Evolutionary conservation across 108 stramenopile genomes (phyloP), one percentile per base, ranked within the genome.

Genomic region (Schizochytrium sp.): DNA sequence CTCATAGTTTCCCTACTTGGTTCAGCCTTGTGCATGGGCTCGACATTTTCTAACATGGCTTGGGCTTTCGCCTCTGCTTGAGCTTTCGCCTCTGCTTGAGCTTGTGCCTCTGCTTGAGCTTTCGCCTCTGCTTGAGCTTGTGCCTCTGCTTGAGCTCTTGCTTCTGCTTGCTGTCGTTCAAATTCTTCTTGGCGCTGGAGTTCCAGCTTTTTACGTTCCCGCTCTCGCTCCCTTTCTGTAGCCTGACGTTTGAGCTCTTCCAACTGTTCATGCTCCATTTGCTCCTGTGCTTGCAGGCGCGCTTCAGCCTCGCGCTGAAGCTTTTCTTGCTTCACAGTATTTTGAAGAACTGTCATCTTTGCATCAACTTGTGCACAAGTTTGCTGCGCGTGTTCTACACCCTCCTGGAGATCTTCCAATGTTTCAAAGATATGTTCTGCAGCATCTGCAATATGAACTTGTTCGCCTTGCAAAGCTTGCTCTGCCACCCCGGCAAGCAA

Each of bases 401-500:
- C 42, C 42, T 69, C 3, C 19, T 38, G 2, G 10, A 69, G 64
- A 44, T 38, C 12, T 8, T 69, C 19, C 40, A 69, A 44, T 8
- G 64, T 44, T 69, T 7, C 15, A 15, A 44, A 69, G 28, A 69
- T 69, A 7, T 2, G 7, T 44, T 7, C 64, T 15, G 64, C 64
- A 28, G 64, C 64, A 2, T 69, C 64, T 8, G 64, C 40, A 15
- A 69, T 69, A 7, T 13, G 7, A 0, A 44, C 64, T 44, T 69
- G 64, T 44, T 69, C 64, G 12, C 44, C 64, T 38, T 0, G 42
- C 42, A 69, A 44, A 15, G 64, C 64, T 38, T 69, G 64, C 64
- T 69, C 64, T 69, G 64, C 64, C 64, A 69, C 64, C 64, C 64
- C 64, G 64, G 64, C 64, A 15, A 69, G 64, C 64, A 69, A 15